Evolutionary conservation across 306 rosid species (phyloP), one percentile per base, ranked within the genome.

Genomic region (Pterocarpus macrocarpus): DNA sequence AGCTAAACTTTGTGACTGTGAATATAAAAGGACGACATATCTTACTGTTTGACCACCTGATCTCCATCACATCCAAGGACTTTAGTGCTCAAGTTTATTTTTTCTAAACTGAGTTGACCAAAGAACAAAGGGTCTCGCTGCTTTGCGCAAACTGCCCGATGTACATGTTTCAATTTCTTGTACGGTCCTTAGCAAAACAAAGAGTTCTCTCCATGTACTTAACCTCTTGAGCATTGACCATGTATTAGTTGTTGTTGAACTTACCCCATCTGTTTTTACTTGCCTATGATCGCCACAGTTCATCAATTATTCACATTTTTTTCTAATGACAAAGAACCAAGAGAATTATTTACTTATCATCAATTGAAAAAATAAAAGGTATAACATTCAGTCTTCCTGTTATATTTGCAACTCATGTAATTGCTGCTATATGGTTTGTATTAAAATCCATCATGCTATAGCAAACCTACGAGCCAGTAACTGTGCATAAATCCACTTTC

Each of bases 101-200:
- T 65, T 76, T 76, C 71, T 38, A 58, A 71, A 81, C 72, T 14
- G 68, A 76, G 83, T 72, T 85, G 88, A 72, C 83, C 47, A 78
- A 66, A 62, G 45, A 76, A 50, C 52, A 59, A 59, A 78, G 36
- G 68, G 73, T 59, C 73, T 79, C 50, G 14, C 44, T 73, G 73
- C 73, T 41, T 39, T 84, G 52, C 50, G 78, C 69, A 74, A 73
- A 59, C 84, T 59, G 41, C 69, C 36, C 73, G 78, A 69, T 74
- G 64, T 62, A 53, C 64, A 72, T 61, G 61, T 47, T 68, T 67
- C 78, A 79, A 61, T 77, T 79, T 49, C 72, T 78, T 14, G 15
- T 57, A 57, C 59, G 32, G 71, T 77, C 66, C 30, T 12, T 35
- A 35, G 22, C 71, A 66, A 47, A 52, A 55, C 57, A 73, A 58